Evolutionary conservation across 2,329 filamentous ascomycete genomes (phyloP), one percentile per base, ranked within the genome.

Genomic region (Aspergillus tamarii): DNA sequence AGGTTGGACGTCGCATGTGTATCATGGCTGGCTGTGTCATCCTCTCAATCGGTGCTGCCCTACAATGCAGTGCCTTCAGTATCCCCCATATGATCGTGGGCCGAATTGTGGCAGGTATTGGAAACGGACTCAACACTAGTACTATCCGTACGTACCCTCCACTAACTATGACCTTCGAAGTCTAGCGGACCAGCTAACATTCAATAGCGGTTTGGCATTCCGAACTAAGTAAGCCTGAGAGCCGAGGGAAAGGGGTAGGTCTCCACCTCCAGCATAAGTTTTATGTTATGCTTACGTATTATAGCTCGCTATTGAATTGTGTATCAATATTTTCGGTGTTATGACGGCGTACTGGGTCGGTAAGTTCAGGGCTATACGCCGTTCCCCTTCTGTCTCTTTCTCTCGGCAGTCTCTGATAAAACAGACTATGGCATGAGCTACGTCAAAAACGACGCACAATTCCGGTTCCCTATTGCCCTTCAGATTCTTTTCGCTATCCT

Each of bases 81-180:
- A 69, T 72, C 11, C 72, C 73, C 10, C 76, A 77, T 30, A 68
- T 78, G 64, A 76, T 77, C 46, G 76, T 84, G 14, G 83, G 83
- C 21, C 77, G 83, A 23, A 78, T 82, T 53, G 78, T 85, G n/a
- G 83, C 82, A 11, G 84, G 82, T 8, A 73, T 84, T 60, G 69
- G 69, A 43, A 84, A 84, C 67, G 84, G 84, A 19, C 75, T 83
- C 28, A 77, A 77, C 43, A 76, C 75, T 0, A 77, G 75, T 59
- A 77, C 76, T 23, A 76, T 78, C 14, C 76, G 76, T 68, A 72
- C 66, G 76, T 75, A 65, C 52, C 60, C 19, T 32, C 6, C 30
- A 9, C 3, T 39, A 2, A 7, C 16, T 16, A 4, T 36, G 12
- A 4, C 28, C 4, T 34, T 36, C 12, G n/a, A 7, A 7, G 14